Percentiles rank a stretch among this genome's conserved stretches.
Evolutionary conservation across 1,139 yeast genomes (phyloP).

Genomic region (Zygotorulaspora mrakii): DNA sequence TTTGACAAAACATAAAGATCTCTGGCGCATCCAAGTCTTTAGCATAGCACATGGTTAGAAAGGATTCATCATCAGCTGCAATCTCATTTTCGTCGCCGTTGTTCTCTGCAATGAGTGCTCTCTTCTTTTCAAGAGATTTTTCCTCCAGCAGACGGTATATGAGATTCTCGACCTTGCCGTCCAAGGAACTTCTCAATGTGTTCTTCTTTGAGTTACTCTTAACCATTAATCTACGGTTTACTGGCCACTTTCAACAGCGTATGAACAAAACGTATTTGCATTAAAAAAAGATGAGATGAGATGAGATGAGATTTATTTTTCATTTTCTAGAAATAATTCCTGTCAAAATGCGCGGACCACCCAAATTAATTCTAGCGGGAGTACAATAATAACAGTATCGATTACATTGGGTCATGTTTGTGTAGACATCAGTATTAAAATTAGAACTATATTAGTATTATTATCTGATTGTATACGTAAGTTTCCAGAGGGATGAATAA

Average conservation of each 20-base stretch:
- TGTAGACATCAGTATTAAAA: too few relatives aligned
- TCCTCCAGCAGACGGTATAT: conserved; percentile 52
- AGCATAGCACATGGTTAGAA: conserved; percentile 51
- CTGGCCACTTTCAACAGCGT: neutral
- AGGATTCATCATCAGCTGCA: conserved; percentile 36
- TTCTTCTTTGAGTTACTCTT: conserved; percentile 25
- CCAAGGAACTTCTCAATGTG: conserved; percentile 39
- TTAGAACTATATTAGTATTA: too few relatives aligned
- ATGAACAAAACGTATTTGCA: neutral
- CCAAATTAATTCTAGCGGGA: too few relatives aligned
- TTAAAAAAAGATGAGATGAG: conserved; percentile 1
- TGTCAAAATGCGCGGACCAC: neutral
- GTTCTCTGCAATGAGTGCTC: conserved; percentile 19
- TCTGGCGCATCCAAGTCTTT: conserved; percentile 52
- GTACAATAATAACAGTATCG: too few relatives aligned
- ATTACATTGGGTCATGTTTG: too few relatives aligned
- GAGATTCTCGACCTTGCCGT: conserved; percentile 49
- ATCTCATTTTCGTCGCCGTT: conserved; percentile 36
- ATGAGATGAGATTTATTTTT: conserved; percentile 12
- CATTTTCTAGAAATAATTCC: conserved; percentile 1
- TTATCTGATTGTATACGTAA: too few relatives aligned
- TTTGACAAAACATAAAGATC: conserved; percentile 51
- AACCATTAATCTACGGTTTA: conserved; percentile 23
- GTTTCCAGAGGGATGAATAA: too few relatives aligned
- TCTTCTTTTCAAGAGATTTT: conserved; percentile 46